Evolutionary conservation across 768 basidiomycete genomes (phyloP).

Genomic region (Daedaleopsis sinensis): DNA sequence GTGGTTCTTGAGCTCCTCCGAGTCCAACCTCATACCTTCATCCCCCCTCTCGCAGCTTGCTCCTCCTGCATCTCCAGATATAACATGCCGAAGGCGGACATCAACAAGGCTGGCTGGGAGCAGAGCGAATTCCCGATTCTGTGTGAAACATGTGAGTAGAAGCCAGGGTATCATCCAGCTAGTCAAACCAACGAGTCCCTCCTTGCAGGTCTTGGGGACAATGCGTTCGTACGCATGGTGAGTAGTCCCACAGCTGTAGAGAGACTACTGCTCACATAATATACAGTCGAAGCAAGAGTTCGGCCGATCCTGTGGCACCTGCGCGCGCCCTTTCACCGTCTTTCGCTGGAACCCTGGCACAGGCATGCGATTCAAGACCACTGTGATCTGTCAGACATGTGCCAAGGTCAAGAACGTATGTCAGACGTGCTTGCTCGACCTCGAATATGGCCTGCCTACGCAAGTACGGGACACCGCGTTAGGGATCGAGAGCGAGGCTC

Average conservation of each 20-base stretch:
- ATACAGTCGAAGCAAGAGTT: conserved; percentile 94
- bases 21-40: background rate
- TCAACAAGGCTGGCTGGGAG: conserved; percentile 95
- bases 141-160: conserved; percentile 83
- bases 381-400: conserved; percentile 96
- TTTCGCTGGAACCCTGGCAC: conserved; percentile 98
- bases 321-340: conserved; percentile 93
- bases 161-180: background rate
- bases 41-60: too few relatives aligned
- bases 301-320: conserved; percentile 95
- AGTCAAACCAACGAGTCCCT: background rate
- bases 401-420: conserved; percentile 96
- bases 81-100: conserved; percentile 81
- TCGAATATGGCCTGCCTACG: conserved; percentile 94
- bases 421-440: conserved; percentile 95
- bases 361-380: conserved; percentile 94
- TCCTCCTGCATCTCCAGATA: background rate
- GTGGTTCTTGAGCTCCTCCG: background rate
- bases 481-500: conserved; percentile 82
- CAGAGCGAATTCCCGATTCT: conserved; percentile 93
- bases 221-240: conserved; percentile 96
- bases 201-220: conserved; percentile 74
- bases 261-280: background rate
- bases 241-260: conserved; percentile 24
- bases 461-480: conserved; percentile 97